Base-by-base conservation (phyloP, 2,329 filamentous ascomycete species). In the Trichophyton equinum region DNA sequence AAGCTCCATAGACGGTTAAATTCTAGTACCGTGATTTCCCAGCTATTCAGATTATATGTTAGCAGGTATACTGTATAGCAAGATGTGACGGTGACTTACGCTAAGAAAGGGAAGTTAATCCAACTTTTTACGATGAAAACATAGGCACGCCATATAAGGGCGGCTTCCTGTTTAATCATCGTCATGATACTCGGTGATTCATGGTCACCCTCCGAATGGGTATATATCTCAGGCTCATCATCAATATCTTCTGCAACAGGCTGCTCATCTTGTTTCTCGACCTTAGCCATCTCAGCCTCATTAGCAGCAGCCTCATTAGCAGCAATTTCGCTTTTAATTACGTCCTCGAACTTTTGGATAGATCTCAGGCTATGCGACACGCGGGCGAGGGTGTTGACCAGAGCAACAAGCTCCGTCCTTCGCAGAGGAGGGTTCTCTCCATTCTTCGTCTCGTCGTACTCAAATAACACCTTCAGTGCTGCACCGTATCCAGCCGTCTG, bases 401-500 rank as follows among this genome's bases (percentile, higher is more conserved):
- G 80, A 1, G 94, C 89, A 20, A 99, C 94, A 9, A 99, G 80
- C 75, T 99, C 94, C 0, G 92, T 97, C 65, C 94, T 82, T 71
- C 91, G 85, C 20, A 97, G 81, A 13, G 82, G 78, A 0, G 90
- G 91, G 67, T 85, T 84, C 62, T 83, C 81, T 25, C 79, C 79
- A 30, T 78, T 79, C 67, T 84, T 80, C 5, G 77, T 81, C 64
- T 86, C 81, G 66, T 95, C 91, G 64, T 91, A 94, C 73, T 99
- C 94, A 69, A 99, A 99, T 1, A 99, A 81, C 3, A 99, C 87
- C 76, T 99, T 99, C 64, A 99, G 78, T 0, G 94, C 94, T 0
- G 94, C 90, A 57, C 94, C 94, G 71, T 96, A 97, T 1, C 94
- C 94, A 11, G 89, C 88, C 0, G 91, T 95, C 76, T 99, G 94